Base-by-base conservation (phyloP, 139 green algal genomes). In the Nannochloris sp. region DNA sequence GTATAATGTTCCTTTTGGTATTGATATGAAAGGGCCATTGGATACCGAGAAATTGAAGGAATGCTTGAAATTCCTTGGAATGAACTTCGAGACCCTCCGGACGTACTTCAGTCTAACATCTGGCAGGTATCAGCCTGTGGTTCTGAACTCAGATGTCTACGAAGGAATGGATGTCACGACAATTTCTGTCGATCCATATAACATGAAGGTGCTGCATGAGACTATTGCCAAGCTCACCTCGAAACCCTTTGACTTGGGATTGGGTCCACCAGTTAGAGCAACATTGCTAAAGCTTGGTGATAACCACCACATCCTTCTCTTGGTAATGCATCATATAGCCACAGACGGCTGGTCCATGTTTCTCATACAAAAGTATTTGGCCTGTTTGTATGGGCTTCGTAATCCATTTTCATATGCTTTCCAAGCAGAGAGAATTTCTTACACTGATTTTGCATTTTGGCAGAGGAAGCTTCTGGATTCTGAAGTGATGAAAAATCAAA, bases 391-490 rank as follows among this genome's bases (percentile, higher is more conserved):
- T 55, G 10, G 29, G 29, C 36, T 43, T 9, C 46, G 10, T 64
- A 7, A 46, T 31, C 4, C 7, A 46, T 48, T 0, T 5, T 34
- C 7, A 27, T 23, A 10, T 62, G 4, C 31, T 23, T 11, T 61
- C 9, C n/a, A 2, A 5, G 12, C 44, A 44, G 9, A 44, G 51
- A 31, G 14, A 25, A 4, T 15, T 60, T 18, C 62, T 51, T 71
- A 71, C 53, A 40, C 31, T 21, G 64, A 62, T 18, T 71, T 37
- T 57, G 53, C 25, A 21, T 43, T 21, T 21, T 71, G 64, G 64
- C 64, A 71, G 44, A 21, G 25, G 12, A 16, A 50, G 15, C 14
- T 40, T 12, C 14, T 53, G 37, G 24, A 34, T 19, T 40, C 23
- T 53, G 44, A 51, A 21, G 29, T 12, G 14, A 44, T n/a, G 16